phyloP scores from a whole-genome alignment of 768 basidiomycete species.

The Cystoderma amianthinum region DNA sequence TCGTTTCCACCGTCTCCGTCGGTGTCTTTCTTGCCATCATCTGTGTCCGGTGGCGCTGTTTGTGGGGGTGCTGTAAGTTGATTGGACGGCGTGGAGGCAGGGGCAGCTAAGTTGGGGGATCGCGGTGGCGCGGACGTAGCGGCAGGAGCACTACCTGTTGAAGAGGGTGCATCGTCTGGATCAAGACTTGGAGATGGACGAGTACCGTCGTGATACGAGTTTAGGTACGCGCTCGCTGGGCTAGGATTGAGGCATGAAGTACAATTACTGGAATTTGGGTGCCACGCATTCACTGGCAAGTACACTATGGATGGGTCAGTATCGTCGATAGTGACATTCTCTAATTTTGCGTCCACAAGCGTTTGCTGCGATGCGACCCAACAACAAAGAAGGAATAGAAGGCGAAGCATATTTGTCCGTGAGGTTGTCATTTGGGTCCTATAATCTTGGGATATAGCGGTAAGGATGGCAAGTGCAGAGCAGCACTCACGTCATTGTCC shows the following conservation, averaged over 20 bases:
- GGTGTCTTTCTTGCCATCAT: slow-evolving; percentile 5
- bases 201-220: slow-evolving; percentile 29
- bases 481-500: too few species aligned
- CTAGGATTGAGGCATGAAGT: slow-evolving; percentile 21
- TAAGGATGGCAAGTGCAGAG: too few species aligned
- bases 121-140: too few species aligned
- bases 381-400: slow-evolving; percentile 10
- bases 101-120: too few species aligned
- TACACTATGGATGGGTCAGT: slow-evolving; percentile 30
- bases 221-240: slow-evolving; percentile 10
- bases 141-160: too few species aligned
- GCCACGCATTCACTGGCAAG: slow-evolving; percentile 26
- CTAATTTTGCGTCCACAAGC: slow-evolving; percentile 13
- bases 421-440: too few species aligned
- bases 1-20: slow-evolving; percentile 4
- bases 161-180: too few species aligned
- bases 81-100: too few species aligned
- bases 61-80: too few species aligned
- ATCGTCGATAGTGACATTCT: slow-evolving; percentile 31
- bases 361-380: too few species aligned
- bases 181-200: slow-evolving; percentile 15
- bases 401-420: background rate
- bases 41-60: too few species aligned
- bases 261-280: slow-evolving; percentile 20
- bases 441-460: too few species aligned